phyloP scores from a whole-genome alignment of 2,329 filamentous ascomycete genomes.

The Ascomycota sp. region DNA sequence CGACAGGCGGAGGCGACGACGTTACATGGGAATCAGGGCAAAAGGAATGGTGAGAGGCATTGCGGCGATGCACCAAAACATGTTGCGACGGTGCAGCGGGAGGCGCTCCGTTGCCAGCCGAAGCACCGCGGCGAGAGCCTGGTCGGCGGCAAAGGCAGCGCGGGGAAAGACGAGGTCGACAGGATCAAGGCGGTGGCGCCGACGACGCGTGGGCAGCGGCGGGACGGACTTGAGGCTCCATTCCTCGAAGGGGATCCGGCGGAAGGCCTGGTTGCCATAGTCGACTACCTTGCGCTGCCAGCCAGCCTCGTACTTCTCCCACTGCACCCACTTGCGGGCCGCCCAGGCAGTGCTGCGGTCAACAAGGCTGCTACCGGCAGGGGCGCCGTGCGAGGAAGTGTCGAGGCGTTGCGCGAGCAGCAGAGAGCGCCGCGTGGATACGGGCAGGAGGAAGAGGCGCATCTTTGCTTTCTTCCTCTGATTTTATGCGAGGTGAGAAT shows the following conservation, averaged over 20 bases:
- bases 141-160: slow-evolving; percentile 42
- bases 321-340: slow-evolving; percentile 58
- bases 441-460: slow-evolving; percentile 84
- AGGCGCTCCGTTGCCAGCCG: slow-evolving; percentile 64
- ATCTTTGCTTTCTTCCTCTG: slow-evolving; percentile 26
- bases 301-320: slow-evolving; percentile 66
- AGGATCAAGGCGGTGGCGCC: slow-evolving; percentile 37
- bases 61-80: slow-evolving; percentile 63
- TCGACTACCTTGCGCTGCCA: slow-evolving; percentile 79
- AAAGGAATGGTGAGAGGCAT: slow-evolving; percentile 74
- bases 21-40: slow-evolving; percentile 69
- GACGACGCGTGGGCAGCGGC: slow-evolving; percentile 47
- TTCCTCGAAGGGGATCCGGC: slow-evolving; percentile 86
- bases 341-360: slow-evolving; percentile 56
- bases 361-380: slow-evolving; percentile 27
- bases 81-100: slow-evolving; percentile 49
- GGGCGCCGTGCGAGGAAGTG: slow-evolving; percentile 21
- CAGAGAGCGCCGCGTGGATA: slow-evolving; percentile 76
- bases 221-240: slow-evolving; percentile 95
- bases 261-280: slow-evolving; percentile 71
- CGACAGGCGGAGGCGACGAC: slow-evolving; percentile 4
- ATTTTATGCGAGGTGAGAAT: neutral
- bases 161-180: slow-evolving; percentile 61
- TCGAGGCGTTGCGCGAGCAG: slow-evolving; percentile 74
- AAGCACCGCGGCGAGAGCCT: slow-evolving; percentile 43